Conservation (phyloP, 768 basidiomycete species). For the Peribolospora kevripleyi region DNA sequence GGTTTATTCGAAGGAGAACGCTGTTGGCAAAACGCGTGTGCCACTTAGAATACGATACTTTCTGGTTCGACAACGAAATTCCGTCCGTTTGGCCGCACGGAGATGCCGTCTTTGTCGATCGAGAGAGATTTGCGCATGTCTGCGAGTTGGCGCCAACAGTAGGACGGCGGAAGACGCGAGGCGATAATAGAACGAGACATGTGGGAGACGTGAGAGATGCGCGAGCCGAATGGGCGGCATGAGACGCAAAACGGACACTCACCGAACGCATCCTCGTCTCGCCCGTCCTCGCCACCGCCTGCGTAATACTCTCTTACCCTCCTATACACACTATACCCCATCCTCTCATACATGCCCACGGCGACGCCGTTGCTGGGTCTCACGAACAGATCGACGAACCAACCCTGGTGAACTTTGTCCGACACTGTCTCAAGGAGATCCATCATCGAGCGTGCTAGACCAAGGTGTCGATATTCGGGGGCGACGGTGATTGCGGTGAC, state of each 20-base stretch:
- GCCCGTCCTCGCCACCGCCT: slow-evolving; percentile 47
- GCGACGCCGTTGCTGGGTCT: slow-evolving; percentile 30
- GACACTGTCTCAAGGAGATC: slow-evolving; percentile 60
- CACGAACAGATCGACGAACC: slow-evolving; percentile 90
- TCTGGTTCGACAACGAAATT: too few species aligned
- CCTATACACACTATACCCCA: slow-evolving; percentile 82
- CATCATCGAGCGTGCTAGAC: slow-evolving; percentile 71
- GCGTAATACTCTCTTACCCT: slow-evolving; percentile 78
- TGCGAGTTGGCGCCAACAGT: slow-evolving; percentile 10
- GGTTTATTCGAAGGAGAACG: too few species aligned
- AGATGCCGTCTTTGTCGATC: slow-evolving; percentile 16
- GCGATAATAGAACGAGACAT: too few species aligned
- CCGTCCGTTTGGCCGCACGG: too few species aligned
- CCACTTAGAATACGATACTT: too few species aligned
- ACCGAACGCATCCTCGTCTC: slow-evolving; percentile 78
- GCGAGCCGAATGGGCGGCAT: background rate
- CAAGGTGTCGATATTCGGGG: slow-evolving; percentile 70
- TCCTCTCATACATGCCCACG: slow-evolving; percentile 68
- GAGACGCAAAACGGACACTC: slow-evolving; percentile 16
- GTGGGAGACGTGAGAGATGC: background rate
- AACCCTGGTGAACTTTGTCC: slow-evolving; percentile 51
- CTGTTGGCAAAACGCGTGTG: too few species aligned
- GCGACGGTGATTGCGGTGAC: slow-evolving; percentile 87
- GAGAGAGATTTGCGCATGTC: slow-evolving; percentile 28
- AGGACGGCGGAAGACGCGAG: too few species aligned